phyloP scores from a whole-genome alignment of 2,329 filamentous ascomycete species.

The Exophiala spinifera region DNA sequence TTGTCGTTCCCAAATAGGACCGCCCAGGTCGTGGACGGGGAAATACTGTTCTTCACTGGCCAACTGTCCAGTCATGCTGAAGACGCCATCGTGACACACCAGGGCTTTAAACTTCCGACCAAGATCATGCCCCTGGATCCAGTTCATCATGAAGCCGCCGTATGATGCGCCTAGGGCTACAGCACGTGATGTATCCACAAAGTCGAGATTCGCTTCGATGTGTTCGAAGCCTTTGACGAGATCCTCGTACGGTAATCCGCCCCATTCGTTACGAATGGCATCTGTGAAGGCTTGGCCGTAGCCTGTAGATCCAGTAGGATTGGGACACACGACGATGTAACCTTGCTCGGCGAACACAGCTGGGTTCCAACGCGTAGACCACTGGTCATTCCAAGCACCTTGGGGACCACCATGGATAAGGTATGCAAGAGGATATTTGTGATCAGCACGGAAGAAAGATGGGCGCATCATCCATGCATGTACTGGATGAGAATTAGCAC shows the following conservation, averaged over 20 bases:
- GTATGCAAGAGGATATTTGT: constrained; percentile 55
- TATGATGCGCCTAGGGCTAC: constrained; percentile 54
- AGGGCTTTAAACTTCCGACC: constrained; percentile 57
- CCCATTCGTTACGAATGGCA: constrained; percentile 52
- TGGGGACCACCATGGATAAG: constrained; percentile 55
- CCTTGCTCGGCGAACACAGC: constrained; percentile 60
- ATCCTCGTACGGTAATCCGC: constrained; percentile 54
- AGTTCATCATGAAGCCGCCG: constrained; percentile 61
- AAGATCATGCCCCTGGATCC: constrained; percentile 55
- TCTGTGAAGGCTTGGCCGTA: constrained; percentile 57
- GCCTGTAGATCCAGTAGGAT: constrained; percentile 57
- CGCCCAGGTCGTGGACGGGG: constrained; percentile 52
- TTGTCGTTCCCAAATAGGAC: constrained; percentile 49
- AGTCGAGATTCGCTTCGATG: constrained; percentile 49
- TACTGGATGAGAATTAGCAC: constrained; percentile 43
- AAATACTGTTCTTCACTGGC: constrained; percentile 56
- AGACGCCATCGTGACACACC: constrained; percentile 50
- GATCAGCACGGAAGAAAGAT: constrained; percentile 42
- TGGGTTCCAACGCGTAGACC: constrained; percentile 55
- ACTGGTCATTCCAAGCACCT: constrained; percentile 52
- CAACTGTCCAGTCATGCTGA: constrained; percentile 42
- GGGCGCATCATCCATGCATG: constrained; percentile 49
- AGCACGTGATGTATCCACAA: constrained; percentile 53
- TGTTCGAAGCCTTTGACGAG: constrained; percentile 53
- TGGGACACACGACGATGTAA: constrained; percentile 59